phyloP scores from a whole-genome alignment of 2,329 filamentous ascomycete species.

The Fusarium agapanthi region DNA sequence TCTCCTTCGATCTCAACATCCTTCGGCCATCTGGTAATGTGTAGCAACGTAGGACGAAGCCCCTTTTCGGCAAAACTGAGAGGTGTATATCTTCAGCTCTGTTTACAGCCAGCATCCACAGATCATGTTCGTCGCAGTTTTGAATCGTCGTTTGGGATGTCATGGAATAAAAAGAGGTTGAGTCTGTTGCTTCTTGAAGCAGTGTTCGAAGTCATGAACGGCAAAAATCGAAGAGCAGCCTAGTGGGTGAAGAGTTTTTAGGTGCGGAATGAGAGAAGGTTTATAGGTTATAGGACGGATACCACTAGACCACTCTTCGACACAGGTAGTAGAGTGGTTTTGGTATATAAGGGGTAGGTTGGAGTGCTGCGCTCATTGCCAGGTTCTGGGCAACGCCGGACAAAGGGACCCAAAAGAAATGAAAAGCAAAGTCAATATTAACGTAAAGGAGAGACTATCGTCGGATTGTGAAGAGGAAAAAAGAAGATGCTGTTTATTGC shows the following conservation, averaged over 20 bases:
- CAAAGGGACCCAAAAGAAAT: too few species aligned
- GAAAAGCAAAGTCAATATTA: too few species aligned
- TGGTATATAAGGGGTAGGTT: not conserved
- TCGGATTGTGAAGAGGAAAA: too few species aligned
- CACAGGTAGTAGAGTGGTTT: not conserved
- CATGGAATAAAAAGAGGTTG: not conserved
- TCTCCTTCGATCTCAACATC: not conserved
- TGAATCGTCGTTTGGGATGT: not conserved
- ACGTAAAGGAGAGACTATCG: too few species aligned
- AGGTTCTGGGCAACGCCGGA: not conserved
- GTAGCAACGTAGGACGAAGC: rapidly evolving
- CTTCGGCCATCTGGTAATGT: too few species aligned
- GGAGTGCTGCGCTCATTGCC: not conserved
- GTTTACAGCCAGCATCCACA: too few species aligned
- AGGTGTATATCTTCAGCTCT: not conserved
- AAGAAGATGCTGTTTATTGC: too few species aligned
- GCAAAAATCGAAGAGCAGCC: not conserved
- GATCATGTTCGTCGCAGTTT: not conserved
- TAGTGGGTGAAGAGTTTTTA: not conserved
- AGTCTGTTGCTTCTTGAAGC: not conserved
- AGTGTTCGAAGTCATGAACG: not conserved
- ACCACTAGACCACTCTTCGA: not conserved
- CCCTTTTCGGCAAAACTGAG: not conserved
- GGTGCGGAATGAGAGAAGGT: not conserved
- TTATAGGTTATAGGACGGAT: not conserved